Evolutionary conservation across 192 early-diverging fungal genomes (phyloP), one percentile per base, ranked within the genome.

Genomic region (Thamnidium elegans): DNA sequence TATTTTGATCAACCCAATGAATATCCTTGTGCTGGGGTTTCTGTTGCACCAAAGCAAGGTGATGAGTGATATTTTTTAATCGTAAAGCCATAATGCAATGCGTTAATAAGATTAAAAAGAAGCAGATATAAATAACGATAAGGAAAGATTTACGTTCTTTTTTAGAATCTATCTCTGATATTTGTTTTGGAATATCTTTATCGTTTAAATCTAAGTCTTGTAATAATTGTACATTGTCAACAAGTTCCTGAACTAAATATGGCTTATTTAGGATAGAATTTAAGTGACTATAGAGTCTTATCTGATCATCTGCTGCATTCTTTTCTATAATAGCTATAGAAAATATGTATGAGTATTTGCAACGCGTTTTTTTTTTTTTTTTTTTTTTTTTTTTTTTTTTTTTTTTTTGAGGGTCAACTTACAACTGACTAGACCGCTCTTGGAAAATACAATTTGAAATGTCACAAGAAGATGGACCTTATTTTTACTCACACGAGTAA

Each of bases 401-500:
- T n/a, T n/a, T n/a, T n/a, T n/a, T n/a, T n/a, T n/a, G n/a, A n/a
- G n/a, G n/a, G n/a, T n/a, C n/a, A n/a, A n/a, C 65, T 78, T 72
- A 63, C 79, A 69, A 47, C 78, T 81, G 31, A 81, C 67, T 59
- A 74, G 73, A 4, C 79, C 75, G 23, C 69, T 73, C 58, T 81
- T 80, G n/a, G 76, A 79, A 62, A 79, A 84, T 61, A 78, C 83
- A 3, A 79, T 53, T 7, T 66, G 62, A 55, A 76, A 79, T 3
- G 77, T 82, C 6, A 80, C 75, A 19, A 84, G 62, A 2, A 84
- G 63, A 31, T 67, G 70, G n/a, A 74, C 69, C 43, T 77, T 71
- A 20, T 62, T 63, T 10, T 62, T 36, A 21, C 77, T 79, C 14
- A 73, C 77, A 62, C 77, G 76, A 47, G 79, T 80, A 31, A 84